Percentiles rank a stretch among this genome's conserved stretches.
phyloP scores from a whole-genome alignment of 495 filamentous ascomycete species.

The Trichodelitschia bisporula region DNA sequence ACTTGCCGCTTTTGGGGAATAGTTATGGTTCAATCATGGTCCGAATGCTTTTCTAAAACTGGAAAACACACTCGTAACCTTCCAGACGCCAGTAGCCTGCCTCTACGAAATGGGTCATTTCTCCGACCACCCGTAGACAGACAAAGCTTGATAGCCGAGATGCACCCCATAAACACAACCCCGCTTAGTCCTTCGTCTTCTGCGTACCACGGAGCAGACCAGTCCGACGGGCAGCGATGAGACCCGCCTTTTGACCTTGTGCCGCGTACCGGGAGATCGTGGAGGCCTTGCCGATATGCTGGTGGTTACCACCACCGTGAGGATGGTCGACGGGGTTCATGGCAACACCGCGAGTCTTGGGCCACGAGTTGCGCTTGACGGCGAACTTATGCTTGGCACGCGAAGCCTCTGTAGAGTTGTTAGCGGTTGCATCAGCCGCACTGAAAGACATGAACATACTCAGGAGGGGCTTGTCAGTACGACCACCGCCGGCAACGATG shows the following conservation, averaged over 20 bases:
- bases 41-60: too few relatives aligned
- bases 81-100: too few relatives aligned
- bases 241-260: constrained; percentile 99
- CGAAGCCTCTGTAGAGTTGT: constrained; percentile 43
- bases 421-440: constrained; percentile 1
- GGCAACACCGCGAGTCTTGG: constrained; percentile 99
- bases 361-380: constrained; percentile 99
- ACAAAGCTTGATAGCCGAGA: not conserved
- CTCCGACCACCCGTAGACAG: too few relatives aligned
- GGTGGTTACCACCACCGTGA: constrained; percentile 99
- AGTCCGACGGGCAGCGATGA: constrained; percentile 95
- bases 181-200: constrained; percentile 79
- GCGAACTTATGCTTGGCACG: constrained; percentile 99
- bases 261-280: constrained; percentile 95
- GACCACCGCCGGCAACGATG: constrained; percentile 95
- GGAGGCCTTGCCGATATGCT: constrained; percentile 99
- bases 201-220: constrained; percentile 98
- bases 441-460: constrained; percentile 26
- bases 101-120: too few relatives aligned
- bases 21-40: too few relatives aligned
- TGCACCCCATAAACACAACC: not conserved
- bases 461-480: constrained; percentile 96
- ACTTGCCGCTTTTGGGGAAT: too few relatives aligned
- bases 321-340: constrained; percentile 99
- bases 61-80: too few relatives aligned